Conservation (phyloP, 2,329 filamentous ascomycete genomes). For the Ascochyta rabiei region DNA sequence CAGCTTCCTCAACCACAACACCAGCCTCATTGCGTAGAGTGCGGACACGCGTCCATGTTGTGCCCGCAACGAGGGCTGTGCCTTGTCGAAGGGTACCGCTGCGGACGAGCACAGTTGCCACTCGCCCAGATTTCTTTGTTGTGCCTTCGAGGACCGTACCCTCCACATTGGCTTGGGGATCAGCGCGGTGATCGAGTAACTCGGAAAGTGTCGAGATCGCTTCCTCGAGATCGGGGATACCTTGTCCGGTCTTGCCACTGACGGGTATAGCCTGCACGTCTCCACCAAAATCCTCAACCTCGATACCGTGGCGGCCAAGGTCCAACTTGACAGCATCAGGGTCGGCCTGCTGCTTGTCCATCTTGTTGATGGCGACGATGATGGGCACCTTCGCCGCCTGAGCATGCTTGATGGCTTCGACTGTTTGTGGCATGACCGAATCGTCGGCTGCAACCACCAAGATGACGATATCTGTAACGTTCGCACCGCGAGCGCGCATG, state of each 20-base stretch:
- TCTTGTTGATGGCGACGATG: conserved; percentile 97
- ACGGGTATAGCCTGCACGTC: conserved; percentile 92
- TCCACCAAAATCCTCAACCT: conserved; percentile 93
- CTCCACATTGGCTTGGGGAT: conserved; percentile 76
- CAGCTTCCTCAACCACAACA: conserved; percentile 70
- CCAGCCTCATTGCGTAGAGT: conserved; percentile 86
- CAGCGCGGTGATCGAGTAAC: conserved; percentile 86
- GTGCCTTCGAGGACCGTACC: conserved; percentile 94
- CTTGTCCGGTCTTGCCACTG: conserved; percentile 90
- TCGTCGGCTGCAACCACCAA: conserved; percentile 96
- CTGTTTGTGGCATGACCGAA: conserved; percentile 94
- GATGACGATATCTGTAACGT: conserved; percentile 95
- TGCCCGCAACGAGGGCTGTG: conserved; percentile 84
- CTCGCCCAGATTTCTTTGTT: conserved; percentile 81
- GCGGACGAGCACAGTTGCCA: conserved; percentile 87
- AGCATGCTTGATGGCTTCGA: conserved; percentile 95
- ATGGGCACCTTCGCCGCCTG: conserved; percentile 86
- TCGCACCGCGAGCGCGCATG: conserved; percentile 94
- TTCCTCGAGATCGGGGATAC: conserved; percentile 92
- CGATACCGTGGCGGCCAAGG: conserved; percentile 79
- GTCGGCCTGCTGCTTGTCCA: conserved; percentile 85
- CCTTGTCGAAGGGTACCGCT: conserved; percentile 83
- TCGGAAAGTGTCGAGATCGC: conserved; percentile 85
- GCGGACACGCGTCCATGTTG: conserved; percentile 86
- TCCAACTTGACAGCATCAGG: conserved; percentile 87